Base-by-base conservation (phyloP, 352 stramenopile species). In the Elongisporangium prolatum region DNA sequence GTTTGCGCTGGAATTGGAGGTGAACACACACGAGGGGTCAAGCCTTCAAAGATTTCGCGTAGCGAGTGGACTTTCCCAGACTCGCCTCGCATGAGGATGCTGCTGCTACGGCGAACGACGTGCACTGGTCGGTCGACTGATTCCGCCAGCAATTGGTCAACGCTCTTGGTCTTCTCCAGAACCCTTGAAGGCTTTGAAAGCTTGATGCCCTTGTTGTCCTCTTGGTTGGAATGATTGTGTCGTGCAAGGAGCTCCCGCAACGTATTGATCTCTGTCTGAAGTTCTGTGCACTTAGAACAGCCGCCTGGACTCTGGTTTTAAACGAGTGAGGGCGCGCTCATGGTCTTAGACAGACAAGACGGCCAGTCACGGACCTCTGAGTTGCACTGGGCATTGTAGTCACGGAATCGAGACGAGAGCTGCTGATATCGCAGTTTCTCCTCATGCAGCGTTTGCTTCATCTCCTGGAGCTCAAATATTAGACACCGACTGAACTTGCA, bases 391-490 rank as follows among this genome's bases (percentile, higher is more conserved):
- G 21, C 65, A 48, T 68, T 75, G 40, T 65, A 61, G 21, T 67
- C 59, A 22, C 74, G 58, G 14, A 84, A 21, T 60, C 77, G 72
- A 18, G 49, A 59, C 17, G 14, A 34, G 47, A 86, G 56, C 9
- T 72, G 61, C 60, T 88, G 67, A 20, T 52, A 63, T 2, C 63
- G 59, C 4, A 52, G 21, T 40, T 70, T 78, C 22, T 86, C 74
- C 22, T 82, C 67, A 22, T 72, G 54, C 16, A 87, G 54, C 57
- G 71, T 60, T 52, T 74, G 62, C 56, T 86, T 89, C 24, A 71
- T 66, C 21, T 85, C 72, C 79, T 88, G 37, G 6, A 21, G 8
- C 40, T 14, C 5, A 20, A 28, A 50, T 40, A 21, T 18, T 17
- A 17, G 20, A 21, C 24, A 14, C n/a, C 20, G 48, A 21, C 14